Evolutionary conservation across 2,329 filamentous ascomycete species (phyloP).

Genomic region (Phialophora expanda): DNA sequence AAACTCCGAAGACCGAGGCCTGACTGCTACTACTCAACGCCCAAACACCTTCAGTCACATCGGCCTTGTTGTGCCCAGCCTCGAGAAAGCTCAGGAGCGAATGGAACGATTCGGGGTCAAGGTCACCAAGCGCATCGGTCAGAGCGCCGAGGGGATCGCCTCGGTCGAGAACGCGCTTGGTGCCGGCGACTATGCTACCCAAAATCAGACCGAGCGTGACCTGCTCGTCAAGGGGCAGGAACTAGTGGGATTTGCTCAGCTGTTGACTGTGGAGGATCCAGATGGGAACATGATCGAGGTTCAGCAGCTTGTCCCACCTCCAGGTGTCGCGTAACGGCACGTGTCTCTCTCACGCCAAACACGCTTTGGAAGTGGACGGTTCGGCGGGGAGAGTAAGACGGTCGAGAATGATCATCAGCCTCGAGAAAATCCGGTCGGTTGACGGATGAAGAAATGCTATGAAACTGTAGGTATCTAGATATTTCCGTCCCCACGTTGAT

Average conservation of each 20-base stretch:
- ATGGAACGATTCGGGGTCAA: slow-evolving; percentile 36
- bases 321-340: slow-evolving; percentile 4
- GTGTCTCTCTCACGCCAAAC: neutral
- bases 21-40: slow-evolving; percentile 36
- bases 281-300: slow-evolving; percentile 41
- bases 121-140: slow-evolving; percentile 43
- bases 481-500: no score
- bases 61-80: slow-evolving; percentile 47
- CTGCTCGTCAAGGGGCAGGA: slow-evolving; percentile 19
- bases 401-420: no score
- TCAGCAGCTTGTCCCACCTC: slow-evolving; percentile 26
- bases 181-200: slow-evolving; percentile 4
- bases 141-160: slow-evolving; percentile 15
- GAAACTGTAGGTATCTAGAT: no score
- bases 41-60: slow-evolving; percentile 47
- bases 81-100: slow-evolving; percentile 39
- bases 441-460: no score
- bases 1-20: slow-evolving; percentile 29
- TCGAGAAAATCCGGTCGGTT: no score
- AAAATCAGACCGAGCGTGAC: slow-evolving; percentile 7
- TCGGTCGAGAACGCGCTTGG: slow-evolving; percentile 18
- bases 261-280: slow-evolving; percentile 39
- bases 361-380: no score
- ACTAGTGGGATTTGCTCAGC: slow-evolving; percentile 34
- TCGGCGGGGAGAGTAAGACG: no score